A percentile compares a stretch with the other conserved stretches of the same genome.
phyloP scores from a whole-genome alignment of 2,329 filamentous ascomycete genomes.

The Alternaria infectoria region DNA sequence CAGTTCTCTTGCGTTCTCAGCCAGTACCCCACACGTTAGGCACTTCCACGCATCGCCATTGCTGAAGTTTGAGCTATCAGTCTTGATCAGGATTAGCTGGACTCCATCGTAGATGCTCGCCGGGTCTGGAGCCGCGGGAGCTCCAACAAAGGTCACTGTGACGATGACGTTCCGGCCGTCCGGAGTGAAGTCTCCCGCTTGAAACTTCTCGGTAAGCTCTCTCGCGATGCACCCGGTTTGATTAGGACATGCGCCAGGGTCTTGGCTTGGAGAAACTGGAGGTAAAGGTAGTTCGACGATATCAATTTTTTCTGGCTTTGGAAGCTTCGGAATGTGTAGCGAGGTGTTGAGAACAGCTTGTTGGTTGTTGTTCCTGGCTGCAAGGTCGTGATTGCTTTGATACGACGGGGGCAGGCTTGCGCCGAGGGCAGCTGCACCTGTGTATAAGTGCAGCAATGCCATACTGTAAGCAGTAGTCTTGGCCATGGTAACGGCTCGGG shows the following conservation, averaged over 20 bases:
- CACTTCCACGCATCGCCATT: slow-evolving; percentile 59
- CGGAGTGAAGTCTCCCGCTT: slow-evolving; percentile 48
- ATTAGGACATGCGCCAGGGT: slow-evolving; percentile 44
- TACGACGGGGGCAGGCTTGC: not conserved
- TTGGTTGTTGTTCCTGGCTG: not conserved
- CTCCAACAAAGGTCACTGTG: slow-evolving; percentile 52
- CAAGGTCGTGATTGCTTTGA: not conserved
- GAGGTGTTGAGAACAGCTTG: not conserved
- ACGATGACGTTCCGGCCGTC: slow-evolving; percentile 54
- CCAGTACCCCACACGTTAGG: slow-evolving; percentile 53
- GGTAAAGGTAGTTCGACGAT: slow-evolving; percentile 49
- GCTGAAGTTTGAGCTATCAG: slow-evolving; percentile 45
- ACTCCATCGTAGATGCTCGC: slow-evolving; percentile 52
- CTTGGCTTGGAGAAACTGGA: slow-evolving; percentile 37
- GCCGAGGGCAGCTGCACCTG: not conserved
- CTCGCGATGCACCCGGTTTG: slow-evolving; percentile 49
- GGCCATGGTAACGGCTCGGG: not conserved
- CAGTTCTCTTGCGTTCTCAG: slow-evolving; percentile 35
- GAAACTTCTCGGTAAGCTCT: slow-evolving; percentile 17
- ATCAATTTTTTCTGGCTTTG: slow-evolving; percentile 19
- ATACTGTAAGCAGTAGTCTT: not conserved
- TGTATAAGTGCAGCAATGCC: not conserved
- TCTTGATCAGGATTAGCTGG: slow-evolving; percentile 52
- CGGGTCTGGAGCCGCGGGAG: slow-evolving; percentile 48
- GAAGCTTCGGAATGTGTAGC: not conserved